Evolutionary conservation across 2,329 filamentous ascomycete genomes (phyloP).

Genomic region (Clarireedia hainanense): DNA sequence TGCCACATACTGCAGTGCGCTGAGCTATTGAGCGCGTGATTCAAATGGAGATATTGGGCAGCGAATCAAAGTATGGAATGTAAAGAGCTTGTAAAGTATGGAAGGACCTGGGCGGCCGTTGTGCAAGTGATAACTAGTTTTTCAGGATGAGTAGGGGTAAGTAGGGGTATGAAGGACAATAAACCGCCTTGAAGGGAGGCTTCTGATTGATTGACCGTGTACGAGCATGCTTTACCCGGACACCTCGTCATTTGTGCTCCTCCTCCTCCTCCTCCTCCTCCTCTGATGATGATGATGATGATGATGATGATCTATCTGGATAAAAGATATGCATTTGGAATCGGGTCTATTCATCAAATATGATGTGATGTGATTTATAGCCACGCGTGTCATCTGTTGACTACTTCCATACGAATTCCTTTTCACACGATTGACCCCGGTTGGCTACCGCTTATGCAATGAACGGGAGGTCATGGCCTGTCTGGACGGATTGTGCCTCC

Average conservation of each 20-base stretch:
- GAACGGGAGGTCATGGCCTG: slow-evolving; percentile 4
- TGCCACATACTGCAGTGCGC: slow-evolving; percentile 8
- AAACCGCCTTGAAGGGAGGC: too few relatives aligned
- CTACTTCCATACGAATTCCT: background rate
- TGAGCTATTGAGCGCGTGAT: slow-evolving; percentile 7
- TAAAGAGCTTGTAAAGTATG: slow-evolving; percentile 7
- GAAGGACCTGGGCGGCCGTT: slow-evolving; percentile 6
- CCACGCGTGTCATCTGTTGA: background rate
- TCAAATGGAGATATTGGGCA: slow-evolving; percentile 6
- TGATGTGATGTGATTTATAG: background rate
- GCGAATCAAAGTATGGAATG: slow-evolving; percentile 6
- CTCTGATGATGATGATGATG: too few relatives aligned
- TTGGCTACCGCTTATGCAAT: slow-evolving; percentile 8
- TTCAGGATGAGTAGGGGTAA: background rate
- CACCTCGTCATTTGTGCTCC: too few relatives aligned
- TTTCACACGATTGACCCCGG: background rate
- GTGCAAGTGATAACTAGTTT: background rate
- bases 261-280: too few relatives aligned
- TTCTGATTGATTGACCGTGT: too few relatives aligned
- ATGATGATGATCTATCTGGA: too few relatives aligned
- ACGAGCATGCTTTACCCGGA: too few relatives aligned
- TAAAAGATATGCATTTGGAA: too few relatives aligned
- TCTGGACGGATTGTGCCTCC: background rate
- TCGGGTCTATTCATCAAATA: background rate
- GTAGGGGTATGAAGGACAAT: background rate